Evolutionary conservation across 805 yeast genomes (phyloP), one percentile per base, ranked within the genome.

Genomic region (Candida railenensis): DNA sequence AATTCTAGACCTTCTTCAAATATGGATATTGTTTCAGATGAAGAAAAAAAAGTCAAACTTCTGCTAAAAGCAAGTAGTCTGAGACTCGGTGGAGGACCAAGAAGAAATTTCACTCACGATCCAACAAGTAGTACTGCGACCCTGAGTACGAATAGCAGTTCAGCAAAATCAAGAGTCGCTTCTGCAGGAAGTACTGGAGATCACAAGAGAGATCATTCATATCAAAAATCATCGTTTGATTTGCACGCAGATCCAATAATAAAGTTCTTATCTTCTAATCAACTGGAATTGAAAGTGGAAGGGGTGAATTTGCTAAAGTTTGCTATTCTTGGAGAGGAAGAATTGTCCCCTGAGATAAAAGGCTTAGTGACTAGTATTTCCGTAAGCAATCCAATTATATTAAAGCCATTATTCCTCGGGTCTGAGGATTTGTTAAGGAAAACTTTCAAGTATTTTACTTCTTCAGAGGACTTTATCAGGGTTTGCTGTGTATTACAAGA

Each of bases 261-360:
- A 21, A 63, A 62, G 44, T 69, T 67, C 42, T 52, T 71, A 33
- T 56, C 67, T 3, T 72, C 76, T 1, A 48, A 60, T 18, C 63
- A 64, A 34, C 52, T 57, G 2, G 63, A 58, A 5, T 53, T 63
- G 39, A 54, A 65, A 5, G 48, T 44, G 1, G 76, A 72, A 50
- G 78, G 77, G 3, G 54, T 73, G 3, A 57, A 58, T 36, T 51
- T 71, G 21, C 56, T 73, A 37, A 66, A 65, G 38, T 67, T 61
- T 51, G 75, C 77, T 0, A 58, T 73, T 3, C 53, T 66, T 42
- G 66, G 63, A 1, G 63, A 62, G 18, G 77, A 73, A 42, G 65
- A 61, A 11, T 46, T 69, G 21, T 55, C 73, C 1, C 18, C 44
- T 1, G 63, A 60, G 34, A 48, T 66, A 2, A 51, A 49, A 21